phyloP scores from a whole-genome alignment of 352 stramenopile genomes.

The Thraustotheca clavata region DNA sequence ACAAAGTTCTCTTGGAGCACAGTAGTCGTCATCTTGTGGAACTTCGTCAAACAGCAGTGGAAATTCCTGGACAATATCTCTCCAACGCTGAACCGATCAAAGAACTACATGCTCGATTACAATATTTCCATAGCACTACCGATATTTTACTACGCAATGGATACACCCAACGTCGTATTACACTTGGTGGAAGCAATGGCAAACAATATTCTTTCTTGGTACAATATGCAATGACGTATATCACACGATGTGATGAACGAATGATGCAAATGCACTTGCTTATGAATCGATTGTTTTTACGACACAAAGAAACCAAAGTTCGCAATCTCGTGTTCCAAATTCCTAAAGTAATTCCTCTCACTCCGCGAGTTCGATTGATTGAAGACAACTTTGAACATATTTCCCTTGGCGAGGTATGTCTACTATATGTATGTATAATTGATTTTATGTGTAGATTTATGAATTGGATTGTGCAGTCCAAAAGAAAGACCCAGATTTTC shows the following conservation, averaged over 20 bases:
- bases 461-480: constrained; percentile 61
- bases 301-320: constrained; percentile 83
- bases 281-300: constrained; percentile 75
- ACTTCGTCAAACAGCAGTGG: constrained; percentile 78
- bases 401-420: constrained; percentile 57
- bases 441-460: constrained; percentile 42
- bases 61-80: constrained; percentile 89
- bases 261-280: constrained; percentile 91
- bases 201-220: constrained; percentile 87
- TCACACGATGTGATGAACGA: constrained; percentile 90
- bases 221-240: constrained; percentile 90
- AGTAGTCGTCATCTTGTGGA: constrained; percentile 86
- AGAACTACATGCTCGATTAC: constrained; percentile 85
- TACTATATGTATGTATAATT: background rate
- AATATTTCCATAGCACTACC: constrained; percentile 83
- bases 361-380: constrained; percentile 78
- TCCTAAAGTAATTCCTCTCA: constrained; percentile 89
- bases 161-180: constrained; percentile 86
- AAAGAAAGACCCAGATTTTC: constrained; percentile 65
- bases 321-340: constrained; percentile 86
- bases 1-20: constrained; percentile 73
- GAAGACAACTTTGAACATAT: constrained; percentile 81
- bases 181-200: constrained; percentile 85
- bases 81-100: constrained; percentile 87
- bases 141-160: constrained; percentile 80